Evolutionary conservation across 2,329 filamentous ascomycete genomes (phyloP), one percentile per base, ranked within the genome.

Genomic region (Bisporella sp.): DNA sequence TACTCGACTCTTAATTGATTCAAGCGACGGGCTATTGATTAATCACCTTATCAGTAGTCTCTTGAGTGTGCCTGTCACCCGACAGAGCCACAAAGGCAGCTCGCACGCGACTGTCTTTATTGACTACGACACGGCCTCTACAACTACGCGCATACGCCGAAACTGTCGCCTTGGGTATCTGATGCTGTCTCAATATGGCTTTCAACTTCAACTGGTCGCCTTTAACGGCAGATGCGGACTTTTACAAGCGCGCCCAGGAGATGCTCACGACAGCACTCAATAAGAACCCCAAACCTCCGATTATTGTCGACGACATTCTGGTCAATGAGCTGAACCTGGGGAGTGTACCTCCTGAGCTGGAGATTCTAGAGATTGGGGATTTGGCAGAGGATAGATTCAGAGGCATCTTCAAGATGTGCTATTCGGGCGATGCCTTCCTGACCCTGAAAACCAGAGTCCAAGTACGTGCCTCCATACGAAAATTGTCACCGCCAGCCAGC

Each of bases 151-250:
- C 21, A 21, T 21, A 21, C 21, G 21, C 21, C 3, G 21, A 21
- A 21, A 21, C 21, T 21, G 21, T 21, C 21, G 13, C 13, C 49
- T 39, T 33, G 6, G 42, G 35, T 49, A 40, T 56, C 61, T 62
- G 58, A 64, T 66, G 63, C 53, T 43, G 57, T 54, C 49, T 57
- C 58, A 59, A 56, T 45, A 99, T 99, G 93, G 93, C 93, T 62
- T 99, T 99, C 87, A 97, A 97, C 78, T 99, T 99, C 87, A 97
- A 97, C 89, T 99, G 93, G 93, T 96, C 90, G 80, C 93, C 93
- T 66, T 79, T 99, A 59, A 93, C 95, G 73, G 92, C 92, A 66
- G 93, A 97, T 74, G 92, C 89, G 64, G 81, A 84, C 62, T 93
- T 93, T 71, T 92, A 92, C 72, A 82, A 87, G 67, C 86, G 90